These are phyloP conservation scores for Begonia peltatifolia DNA, from an alignment of 306 rosid genomes.

Conservation along the genomic window DNA sequence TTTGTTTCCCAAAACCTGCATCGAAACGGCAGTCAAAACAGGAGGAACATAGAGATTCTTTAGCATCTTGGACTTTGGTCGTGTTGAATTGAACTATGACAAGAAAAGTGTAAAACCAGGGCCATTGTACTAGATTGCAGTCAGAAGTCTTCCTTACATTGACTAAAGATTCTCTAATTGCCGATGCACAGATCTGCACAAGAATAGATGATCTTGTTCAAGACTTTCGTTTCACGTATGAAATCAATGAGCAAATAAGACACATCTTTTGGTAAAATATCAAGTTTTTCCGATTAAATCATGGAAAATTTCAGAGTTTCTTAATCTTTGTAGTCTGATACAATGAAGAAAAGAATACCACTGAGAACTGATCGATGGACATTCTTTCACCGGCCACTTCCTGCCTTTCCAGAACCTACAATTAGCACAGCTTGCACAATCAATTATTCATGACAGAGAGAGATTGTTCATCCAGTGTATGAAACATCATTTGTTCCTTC, in stretches of 20 bases:
- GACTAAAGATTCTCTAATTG: constrained; percentile 68
- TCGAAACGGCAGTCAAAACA: constrained; percentile 24
- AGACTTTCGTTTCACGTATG: not conserved
- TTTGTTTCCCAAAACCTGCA: constrained; percentile 69
- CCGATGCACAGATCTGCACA: constrained; percentile 78
- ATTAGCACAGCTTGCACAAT: not conserved
- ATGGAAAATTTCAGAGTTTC: not conserved
- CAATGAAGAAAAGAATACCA: constrained; percentile 31
- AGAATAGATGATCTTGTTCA: constrained; percentile 3
- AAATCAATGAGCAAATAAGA: no score
- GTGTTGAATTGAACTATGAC: constrained; percentile 15
- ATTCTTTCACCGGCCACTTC: constrained; percentile 30
- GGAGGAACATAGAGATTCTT: constrained; percentile 18
- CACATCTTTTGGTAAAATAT: no score
- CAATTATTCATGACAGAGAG: no score
- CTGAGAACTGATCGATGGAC: constrained; percentile 44
- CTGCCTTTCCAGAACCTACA: constrained; percentile 52
- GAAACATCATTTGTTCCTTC: no score
- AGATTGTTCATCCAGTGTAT: no score
- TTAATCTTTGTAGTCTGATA: not conserved
- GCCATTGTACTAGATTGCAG: constrained; percentile 23
- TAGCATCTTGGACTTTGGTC: constrained; percentile 24
- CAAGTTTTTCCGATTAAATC: no score
- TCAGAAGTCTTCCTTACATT: constrained; percentile 60
- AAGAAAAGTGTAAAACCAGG: constrained; percentile 25